A percentile compares a stretch with the other conserved stretches of the same genome.
Conservation (phyloP, 2,329 filamentous ascomycete species). For the Trichophyton simii region DNA sequence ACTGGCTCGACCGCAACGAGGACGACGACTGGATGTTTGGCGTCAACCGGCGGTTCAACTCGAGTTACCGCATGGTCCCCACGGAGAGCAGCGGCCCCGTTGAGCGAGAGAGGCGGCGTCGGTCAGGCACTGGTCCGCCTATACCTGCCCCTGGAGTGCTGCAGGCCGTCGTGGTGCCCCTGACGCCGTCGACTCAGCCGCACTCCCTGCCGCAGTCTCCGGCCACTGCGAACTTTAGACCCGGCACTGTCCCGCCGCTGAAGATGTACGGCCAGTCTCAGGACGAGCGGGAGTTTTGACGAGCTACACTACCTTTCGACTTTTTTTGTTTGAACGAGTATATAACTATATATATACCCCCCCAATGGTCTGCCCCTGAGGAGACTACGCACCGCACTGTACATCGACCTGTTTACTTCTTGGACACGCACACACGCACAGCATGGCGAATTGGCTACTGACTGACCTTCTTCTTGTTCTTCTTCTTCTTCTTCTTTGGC, state of each 20-base stretch:
- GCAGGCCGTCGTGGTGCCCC: conserved; percentile 16
- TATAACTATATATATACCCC: background rate
- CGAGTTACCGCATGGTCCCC: conserved; percentile 25
- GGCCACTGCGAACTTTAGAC: background rate
- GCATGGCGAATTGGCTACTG: background rate
- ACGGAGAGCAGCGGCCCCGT: conserved; percentile 33
- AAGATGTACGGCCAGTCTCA: conserved; percentile 4
- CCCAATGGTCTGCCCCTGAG: too few relatives aligned
- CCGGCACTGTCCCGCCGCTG: background rate
- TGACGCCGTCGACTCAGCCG: background rate
- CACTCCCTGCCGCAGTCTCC: background rate
- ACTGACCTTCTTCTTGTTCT: background rate
- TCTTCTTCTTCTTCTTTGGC: background rate
- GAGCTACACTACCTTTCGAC: background rate
- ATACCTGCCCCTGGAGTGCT: conserved; percentile 28
- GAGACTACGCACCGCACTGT: background rate
- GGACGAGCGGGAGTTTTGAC: conserved; percentile 5
- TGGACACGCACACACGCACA: background rate
- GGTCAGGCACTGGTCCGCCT: conserved; percentile 48
- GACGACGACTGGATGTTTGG: conserved; percentile 56
- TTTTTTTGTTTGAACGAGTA: background rate
- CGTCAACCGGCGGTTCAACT: conserved; percentile 49
- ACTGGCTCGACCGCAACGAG: conserved; percentile 63
- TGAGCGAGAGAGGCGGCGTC: conserved; percentile 48
- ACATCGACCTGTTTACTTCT: background rate